phyloP scores from a whole-genome alignment of 2,329 filamentous ascomycete species.

The Aureobasidium lini region DNA sequence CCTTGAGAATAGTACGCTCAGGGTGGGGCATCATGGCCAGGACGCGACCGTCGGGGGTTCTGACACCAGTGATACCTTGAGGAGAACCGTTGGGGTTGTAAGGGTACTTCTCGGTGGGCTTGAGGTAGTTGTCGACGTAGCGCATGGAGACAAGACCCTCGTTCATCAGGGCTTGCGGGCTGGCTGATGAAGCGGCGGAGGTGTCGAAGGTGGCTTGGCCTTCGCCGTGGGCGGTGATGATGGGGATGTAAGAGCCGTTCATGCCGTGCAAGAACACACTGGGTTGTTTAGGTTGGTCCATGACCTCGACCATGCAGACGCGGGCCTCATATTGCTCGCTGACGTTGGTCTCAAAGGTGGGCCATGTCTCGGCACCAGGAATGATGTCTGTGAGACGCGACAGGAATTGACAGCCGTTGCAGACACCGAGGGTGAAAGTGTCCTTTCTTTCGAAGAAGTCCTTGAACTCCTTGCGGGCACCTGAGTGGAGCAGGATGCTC shows the following conservation, averaged over 20 bases:
- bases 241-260: slow-evolving; percentile 72
- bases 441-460: slow-evolving; percentile 80
- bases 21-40: slow-evolving; percentile 91
- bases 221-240: slow-evolving; percentile 85
- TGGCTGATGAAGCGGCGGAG: slow-evolving; percentile 38
- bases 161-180: slow-evolving; percentile 48
- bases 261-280: slow-evolving; percentile 90
- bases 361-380: slow-evolving; percentile 75
- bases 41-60: slow-evolving; percentile 69
- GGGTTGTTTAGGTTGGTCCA: slow-evolving; percentile 49
- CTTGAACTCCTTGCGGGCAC: slow-evolving; percentile 69
- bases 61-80: slow-evolving; percentile 70
- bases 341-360: slow-evolving; percentile 75
- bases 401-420: slow-evolving; percentile 96
- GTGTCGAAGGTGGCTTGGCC: slow-evolving; percentile 59
- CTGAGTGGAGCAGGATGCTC: slow-evolving; percentile 75
- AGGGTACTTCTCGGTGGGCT: slow-evolving; percentile 74
- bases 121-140: slow-evolving; percentile 76
- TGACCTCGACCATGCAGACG: slow-evolving; percentile 75
- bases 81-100: slow-evolving; percentile 85
- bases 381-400: slow-evolving; percentile 76
- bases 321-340: slow-evolving; percentile 88
- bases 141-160: slow-evolving; percentile 67
- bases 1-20: slow-evolving; percentile 77
- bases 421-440: slow-evolving; percentile 89